A percentile compares a stretch with the other conserved stretches of the same genome.
Evolutionary conservation across 495 filamentous ascomycete genomes (phyloP).

Genomic region (Lophiostoma macrostomum): DNA sequence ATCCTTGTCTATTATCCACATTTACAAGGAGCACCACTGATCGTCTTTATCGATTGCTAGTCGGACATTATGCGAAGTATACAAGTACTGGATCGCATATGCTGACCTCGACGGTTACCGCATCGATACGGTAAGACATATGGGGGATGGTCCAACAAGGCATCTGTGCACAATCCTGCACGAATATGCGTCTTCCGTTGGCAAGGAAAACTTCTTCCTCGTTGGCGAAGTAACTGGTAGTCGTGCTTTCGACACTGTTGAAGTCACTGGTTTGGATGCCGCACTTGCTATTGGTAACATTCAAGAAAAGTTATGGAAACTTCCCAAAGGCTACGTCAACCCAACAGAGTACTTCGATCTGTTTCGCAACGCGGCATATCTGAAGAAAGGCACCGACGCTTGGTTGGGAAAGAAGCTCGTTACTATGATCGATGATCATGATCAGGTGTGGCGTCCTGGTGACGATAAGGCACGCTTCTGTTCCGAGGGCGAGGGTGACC

Average conservation of each 20-base stretch:
- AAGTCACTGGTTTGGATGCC: slow-evolving; percentile 33
- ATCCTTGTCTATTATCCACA: too few species aligned
- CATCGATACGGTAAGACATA: slow-evolving; percentile 37
- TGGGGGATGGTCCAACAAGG: slow-evolving; percentile 34
- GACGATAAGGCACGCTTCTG: slow-evolving; percentile 29
- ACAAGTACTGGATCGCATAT: slow-evolving; percentile 37
- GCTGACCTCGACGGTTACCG: slow-evolving; percentile 34
- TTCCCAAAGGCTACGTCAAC: slow-evolving; percentile 20
- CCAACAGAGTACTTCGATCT: slow-evolving; percentile 31
- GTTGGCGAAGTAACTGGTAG: slow-evolving; percentile 31
- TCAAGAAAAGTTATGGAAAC: slow-evolving; percentile 29
- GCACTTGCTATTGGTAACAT: slow-evolving; percentile 32
- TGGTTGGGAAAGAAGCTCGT: slow-evolving; percentile 34
- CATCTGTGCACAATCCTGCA: slow-evolving; percentile 30
- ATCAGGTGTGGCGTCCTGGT: slow-evolving; percentile 27
- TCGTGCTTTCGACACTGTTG: slow-evolving; percentile 27
- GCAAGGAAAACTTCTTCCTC: slow-evolving; percentile 35
- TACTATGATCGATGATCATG: slow-evolving; percentile 37
- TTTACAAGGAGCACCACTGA: too few species aligned
- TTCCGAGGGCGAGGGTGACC: slow-evolving; percentile 2
- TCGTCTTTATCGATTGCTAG: too few species aligned
- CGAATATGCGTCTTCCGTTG: slow-evolving; percentile 26
- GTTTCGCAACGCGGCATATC: slow-evolving; percentile 27
- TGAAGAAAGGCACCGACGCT: slow-evolving; percentile 22
- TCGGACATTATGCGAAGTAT: slow-evolving; percentile 20